phyloP scores from a whole-genome alignment of 2,329 filamentous ascomycete species.

The Thielaviopsis punctulata region DNA sequence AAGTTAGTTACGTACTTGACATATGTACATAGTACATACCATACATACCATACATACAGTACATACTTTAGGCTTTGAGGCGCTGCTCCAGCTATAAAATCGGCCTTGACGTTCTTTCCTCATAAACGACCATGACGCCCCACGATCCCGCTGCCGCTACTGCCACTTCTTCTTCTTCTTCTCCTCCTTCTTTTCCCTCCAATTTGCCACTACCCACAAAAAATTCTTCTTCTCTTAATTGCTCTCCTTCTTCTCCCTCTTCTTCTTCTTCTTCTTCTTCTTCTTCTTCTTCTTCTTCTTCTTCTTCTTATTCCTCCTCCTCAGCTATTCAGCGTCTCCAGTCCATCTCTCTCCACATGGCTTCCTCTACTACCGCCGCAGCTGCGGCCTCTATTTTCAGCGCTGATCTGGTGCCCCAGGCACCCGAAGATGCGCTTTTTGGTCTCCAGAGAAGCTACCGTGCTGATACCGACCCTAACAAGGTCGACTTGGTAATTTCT shows the following conservation, averaged over 20 bases:
- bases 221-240: constrained; percentile 13
- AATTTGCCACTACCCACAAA: constrained; percentile 14
- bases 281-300: constrained; percentile 18
- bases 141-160: constrained; percentile 12
- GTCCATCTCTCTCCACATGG: constrained; percentile 46
- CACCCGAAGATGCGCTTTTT: constrained; percentile 89
- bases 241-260: too few species aligned
- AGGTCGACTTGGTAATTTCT: constrained; percentile 69
- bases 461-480: constrained; percentile 58
- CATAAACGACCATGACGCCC: constrained; percentile 10
- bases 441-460: constrained; percentile 78
- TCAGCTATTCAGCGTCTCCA: constrained; percentile 34
- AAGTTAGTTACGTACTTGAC: too few species aligned
- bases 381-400: constrained; percentile 49
- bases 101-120: background rate
- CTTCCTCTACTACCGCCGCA: constrained; percentile 15
- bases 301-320: constrained; percentile 23
- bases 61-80: background rate
- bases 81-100: background rate
- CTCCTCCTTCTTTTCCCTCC: constrained; percentile 15
- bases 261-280: constrained; percentile 15
- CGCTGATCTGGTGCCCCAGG: constrained; percentile 63
- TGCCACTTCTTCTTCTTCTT: constrained; percentile 14
- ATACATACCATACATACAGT: too few species aligned
- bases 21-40: too few species aligned